Conservation (phyloP, 345 rosid species). For the Trapa incisa region DNA sequence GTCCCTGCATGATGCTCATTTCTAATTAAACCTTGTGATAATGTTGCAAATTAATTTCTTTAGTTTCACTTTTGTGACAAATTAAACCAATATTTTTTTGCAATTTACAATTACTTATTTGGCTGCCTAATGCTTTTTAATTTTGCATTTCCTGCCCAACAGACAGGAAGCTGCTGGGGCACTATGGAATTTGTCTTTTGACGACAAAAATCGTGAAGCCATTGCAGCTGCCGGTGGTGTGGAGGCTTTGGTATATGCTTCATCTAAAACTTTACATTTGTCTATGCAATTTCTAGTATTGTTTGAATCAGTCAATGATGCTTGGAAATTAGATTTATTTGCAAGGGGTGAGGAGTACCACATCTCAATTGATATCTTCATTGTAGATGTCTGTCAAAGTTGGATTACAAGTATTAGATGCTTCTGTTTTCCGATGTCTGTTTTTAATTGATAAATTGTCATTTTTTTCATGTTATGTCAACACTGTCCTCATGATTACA, state of each 20-base stretch:
- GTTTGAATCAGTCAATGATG: neutral
- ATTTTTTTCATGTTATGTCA: neutral
- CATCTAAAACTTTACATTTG: neutral
- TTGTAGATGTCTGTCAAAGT: neutral
- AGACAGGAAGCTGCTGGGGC: constrained; percentile 91
- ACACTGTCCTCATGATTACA: neutral
- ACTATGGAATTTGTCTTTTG: constrained; percentile 69
- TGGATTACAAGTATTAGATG: neutral
- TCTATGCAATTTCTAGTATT: neutral
- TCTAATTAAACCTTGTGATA: neutral
- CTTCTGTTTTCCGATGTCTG: neutral
- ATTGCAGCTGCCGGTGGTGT: constrained; percentile 80
- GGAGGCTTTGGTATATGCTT: constrained; percentile 59
- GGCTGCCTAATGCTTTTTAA: neutral
- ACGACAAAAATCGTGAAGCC: constrained; percentile 71
- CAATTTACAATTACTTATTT: neutral
- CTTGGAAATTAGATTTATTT: neutral
- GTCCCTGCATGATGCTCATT: neutral
- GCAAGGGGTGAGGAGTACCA: neutral
- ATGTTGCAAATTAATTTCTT: neutral
- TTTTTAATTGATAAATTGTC: neutral
- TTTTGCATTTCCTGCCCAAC: constrained; percentile 8
- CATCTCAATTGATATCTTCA: neutral
- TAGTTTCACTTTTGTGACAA: neutral
- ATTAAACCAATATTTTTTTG: neutral